A percentile compares a stretch with the other conserved stretches of the same genome.
Evolutionary conservation across 768 basidiomycete species (phyloP).

Genomic region (Multifurca ochricompacta): DNA sequence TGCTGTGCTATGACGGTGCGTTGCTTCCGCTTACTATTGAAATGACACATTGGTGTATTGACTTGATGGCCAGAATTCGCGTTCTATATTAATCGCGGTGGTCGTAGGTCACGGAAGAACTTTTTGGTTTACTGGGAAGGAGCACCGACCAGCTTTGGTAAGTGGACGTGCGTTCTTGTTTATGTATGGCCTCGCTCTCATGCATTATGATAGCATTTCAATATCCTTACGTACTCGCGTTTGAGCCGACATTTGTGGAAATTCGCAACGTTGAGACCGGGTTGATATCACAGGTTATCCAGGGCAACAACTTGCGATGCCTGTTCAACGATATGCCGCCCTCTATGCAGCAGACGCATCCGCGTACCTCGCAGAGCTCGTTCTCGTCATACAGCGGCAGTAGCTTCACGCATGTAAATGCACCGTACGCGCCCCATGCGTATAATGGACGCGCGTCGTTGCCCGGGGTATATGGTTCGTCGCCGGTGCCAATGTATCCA

Average conservation of each 20-base stretch:
- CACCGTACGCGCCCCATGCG: not conserved
- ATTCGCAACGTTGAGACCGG: conserved; percentile 94
- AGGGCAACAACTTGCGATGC: conserved; percentile 82
- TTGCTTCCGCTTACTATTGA: conserved; percentile 9
- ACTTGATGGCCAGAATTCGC: conserved; percentile 68
- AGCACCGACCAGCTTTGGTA: conserved; percentile 87
- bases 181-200: not conserved
- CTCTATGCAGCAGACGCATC: conserved; percentile 60
- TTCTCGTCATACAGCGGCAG: conserved; percentile 13
- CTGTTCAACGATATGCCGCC: conserved; percentile 93
- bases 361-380: conserved; percentile 23
- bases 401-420: not conserved
- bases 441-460: conserved; percentile 12
- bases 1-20: conserved; percentile 95
- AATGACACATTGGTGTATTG: not conserved
- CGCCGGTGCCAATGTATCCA: conserved; percentile 34
- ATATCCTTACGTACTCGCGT: conserved; percentile 94
- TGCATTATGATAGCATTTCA: conserved; percentile 63
- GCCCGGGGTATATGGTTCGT: conserved; percentile 15
- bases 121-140: conserved; percentile 99
- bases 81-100: conserved; percentile 97
- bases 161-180: conserved; percentile 26
- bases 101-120: conserved; percentile 79
- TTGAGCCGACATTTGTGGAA: conserved; percentile 95
- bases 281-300: conserved; percentile 87